Base-by-base conservation (phyloP, 2,329 filamentous ascomycete genomes). In the Cordyceps cicadae region DNA sequence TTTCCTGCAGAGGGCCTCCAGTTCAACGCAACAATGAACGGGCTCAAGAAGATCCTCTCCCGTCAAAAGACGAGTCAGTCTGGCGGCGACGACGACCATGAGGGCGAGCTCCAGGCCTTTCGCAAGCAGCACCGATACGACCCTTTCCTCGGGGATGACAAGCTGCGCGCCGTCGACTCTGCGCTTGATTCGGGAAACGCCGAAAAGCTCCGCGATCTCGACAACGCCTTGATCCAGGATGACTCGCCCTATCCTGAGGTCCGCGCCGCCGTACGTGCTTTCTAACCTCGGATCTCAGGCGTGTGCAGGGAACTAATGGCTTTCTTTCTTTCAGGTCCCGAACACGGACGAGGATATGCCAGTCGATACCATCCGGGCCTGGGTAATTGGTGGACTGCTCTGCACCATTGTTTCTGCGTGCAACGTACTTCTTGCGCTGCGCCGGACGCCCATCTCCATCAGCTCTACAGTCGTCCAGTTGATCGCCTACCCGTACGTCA, bases 291-390 rank as follows among this genome's bases (percentile, higher is more conserved):
- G 34, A 9, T 9, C 21, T 12, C 19, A 26, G 5, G 5, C 19
- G 14, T 6, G 4, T 11, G 24, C 11, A 8, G 14, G 43, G 19
- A 5, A 39, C 46, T 58, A 34, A 56, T 29, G 19, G 17, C 11
- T 32, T 32, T 4, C 9, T 32, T 32, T 4, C 7, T 3, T 26
- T 5, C 9, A 60, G 57, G 57, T 57, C 5, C 69, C 68, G 9
- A 70, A 76, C 21, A 81, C 80, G 63, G 75, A 79, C 60, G 79
- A 82, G 58, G 80, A 83, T n/a, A 67, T 81, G 4, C 77, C 80
- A 7, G 74, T 77, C 61, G 82, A 81, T 68, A 87, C 84, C 3
- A 75, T 87, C 61, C 83, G 84, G 21, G 81, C 82, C 45, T 85
- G 82, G 82, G 66, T 69, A 3, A 79, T 85, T 59, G 82, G 82